Base-by-base conservation (phyloP, 1,284 basidiomycete genomes). In the Ceratorhiza oryzae-sativae region DNA sequence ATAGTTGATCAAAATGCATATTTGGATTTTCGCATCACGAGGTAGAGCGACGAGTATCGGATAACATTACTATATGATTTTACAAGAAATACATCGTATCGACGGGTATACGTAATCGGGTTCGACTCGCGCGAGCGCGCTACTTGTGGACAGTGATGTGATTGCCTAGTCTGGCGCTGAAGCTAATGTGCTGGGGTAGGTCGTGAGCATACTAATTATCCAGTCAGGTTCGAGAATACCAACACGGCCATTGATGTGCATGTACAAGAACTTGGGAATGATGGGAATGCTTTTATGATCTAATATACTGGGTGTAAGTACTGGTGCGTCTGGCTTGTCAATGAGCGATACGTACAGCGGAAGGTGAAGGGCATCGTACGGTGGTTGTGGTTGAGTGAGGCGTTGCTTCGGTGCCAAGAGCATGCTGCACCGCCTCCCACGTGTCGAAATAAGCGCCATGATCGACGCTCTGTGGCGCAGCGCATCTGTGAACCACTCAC, bases 131-230 rank as follows among this genome's bases (percentile, higher is more conserved):
- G 41, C 25, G 4, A 42, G 46, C 23, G 23, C 18, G n/a, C 51
- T 73, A 61, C 55, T 73, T 68, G 70, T 60, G 72, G 27, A 73
- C 56, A 4, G 72, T 73, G 27, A 73, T 61, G 36, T 73, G 72
- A 30, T 71, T 39, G 25, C 72, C 72, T n/a, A 73, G 42, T 23
- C 45, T 67, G 42, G 70, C 60, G 18, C 58, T 71, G 48, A 63
- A 73, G 27, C 60, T 59, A 15, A 73, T 59, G 30, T 55, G 67
- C 62, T 73, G 32, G n/a, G n/a, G n/a, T n/a, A n/a, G n/a, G n/a
- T n/a, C n/a, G n/a, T n/a, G n/a, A n/a, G n/a, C n/a, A n/a, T n/a
- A n/a, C n/a, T n/a, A n/a, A n/a, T n/a, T n/a, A n/a, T n/a, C n/a
- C n/a, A n/a, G n/a, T n/a, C n/a, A n/a, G n/a, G n/a, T n/a, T n/a